Evolutionary conservation across 2,329 filamentous ascomycete species (phyloP), one percentile per base, ranked within the genome.

Genomic region (Ceratocystis albifundus): DNA sequence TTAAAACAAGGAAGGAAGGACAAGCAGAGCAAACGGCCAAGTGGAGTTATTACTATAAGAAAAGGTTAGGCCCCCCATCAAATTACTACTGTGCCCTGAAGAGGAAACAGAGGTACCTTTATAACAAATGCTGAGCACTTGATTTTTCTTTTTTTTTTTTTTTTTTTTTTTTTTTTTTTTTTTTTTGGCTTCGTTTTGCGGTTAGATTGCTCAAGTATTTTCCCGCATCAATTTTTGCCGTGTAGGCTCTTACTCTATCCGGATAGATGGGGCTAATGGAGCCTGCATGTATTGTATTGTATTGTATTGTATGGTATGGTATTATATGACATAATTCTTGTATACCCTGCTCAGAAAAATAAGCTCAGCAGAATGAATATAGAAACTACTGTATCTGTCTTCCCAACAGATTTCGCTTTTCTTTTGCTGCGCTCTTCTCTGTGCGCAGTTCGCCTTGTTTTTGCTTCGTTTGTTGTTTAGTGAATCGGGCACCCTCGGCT

Each of bases 1-100:
- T 25, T 36, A 20, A 45, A 2, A 80, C 15, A 53, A 17, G 4
- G 62, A 63, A 41, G 25, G n/a, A 45, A 57, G 59, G 48, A 68
- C 22, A 66, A 41, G 22, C n/a, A 48, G 55, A 44, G 28, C 41
- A 61, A 64, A 62, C 7, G 22, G n/a, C 36, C 25, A 32, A 32
- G 25, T 41, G 62, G 62, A 45, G 48, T 36, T 25, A 7, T 48
- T 32, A 8, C 5, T 8, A 45, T 8, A 15, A 45, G 59, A 17
- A 25, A 36, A 36, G 59, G 30, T 17, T 5, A 55, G 17, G 17
- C n/a, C 53, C 28, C 50, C 53, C 30, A 22, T 57, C 53, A 3
- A 57, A 30, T 32, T 12, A 36, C 53, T 28, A 36, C 12, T 17
- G 53, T 17, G 53, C 4, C 25, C 48, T 53, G 53, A 32, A 32